phyloP scores from a whole-genome alignment of 2,329 filamentous ascomycete species.

The Fusarium sp. region DNA sequence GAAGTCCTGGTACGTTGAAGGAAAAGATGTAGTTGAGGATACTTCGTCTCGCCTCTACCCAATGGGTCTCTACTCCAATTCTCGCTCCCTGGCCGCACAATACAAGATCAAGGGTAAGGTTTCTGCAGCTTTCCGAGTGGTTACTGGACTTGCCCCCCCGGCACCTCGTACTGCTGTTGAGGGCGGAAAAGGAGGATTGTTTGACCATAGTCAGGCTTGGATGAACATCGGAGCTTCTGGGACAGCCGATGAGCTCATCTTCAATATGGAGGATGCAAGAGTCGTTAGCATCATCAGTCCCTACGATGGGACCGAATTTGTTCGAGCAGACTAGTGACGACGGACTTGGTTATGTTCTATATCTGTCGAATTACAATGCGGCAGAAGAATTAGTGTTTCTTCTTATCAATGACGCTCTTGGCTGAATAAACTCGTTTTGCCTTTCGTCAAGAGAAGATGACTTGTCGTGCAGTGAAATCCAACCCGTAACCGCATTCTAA shows the following conservation, averaged over 20 bases:
- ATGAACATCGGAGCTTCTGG: not conserved
- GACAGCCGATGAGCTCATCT: slow-evolving; percentile 2
- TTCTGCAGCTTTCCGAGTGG: not conserved
- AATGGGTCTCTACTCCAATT: not conserved
- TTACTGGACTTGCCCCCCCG: not conserved
- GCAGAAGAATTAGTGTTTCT: not conserved
- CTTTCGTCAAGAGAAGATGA: not conserved
- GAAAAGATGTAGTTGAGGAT: not conserved
- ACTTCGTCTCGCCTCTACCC: not conserved
- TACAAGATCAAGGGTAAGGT: not conserved
- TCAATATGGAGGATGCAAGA: not conserved
- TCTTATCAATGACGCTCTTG: not conserved
- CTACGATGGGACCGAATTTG: not conserved
- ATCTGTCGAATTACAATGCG: not conserved
- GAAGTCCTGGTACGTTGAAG: not conserved
- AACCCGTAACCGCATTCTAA: not conserved
- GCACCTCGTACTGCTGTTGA: not conserved
- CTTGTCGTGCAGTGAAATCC: not conserved
- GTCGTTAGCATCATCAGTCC: not conserved
- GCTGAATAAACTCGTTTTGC: not conserved
- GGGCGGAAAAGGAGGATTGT: not conserved
- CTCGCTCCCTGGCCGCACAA: not conserved
- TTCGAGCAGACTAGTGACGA: not conserved
- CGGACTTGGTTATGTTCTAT: not conserved
- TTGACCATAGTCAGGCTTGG: not conserved